Percentiles rank a stretch among this genome's conserved stretches.
These are phyloP conservation scores for Flammula alnicola DNA, from an alignment of 1,284 basidiomycete species.

Conservation along the genomic window DNA sequence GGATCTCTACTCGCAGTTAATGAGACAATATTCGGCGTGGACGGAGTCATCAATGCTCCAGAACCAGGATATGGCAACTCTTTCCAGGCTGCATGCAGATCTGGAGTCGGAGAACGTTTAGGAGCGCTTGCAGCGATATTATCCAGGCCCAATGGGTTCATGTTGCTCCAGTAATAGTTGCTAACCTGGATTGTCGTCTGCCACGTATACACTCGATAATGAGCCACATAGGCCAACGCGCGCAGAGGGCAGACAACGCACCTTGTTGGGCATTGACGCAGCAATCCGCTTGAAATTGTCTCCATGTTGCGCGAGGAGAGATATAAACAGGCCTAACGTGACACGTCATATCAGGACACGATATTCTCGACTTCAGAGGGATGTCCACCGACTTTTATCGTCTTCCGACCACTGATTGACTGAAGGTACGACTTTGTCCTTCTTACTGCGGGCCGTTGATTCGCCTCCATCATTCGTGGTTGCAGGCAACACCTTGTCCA, in stretches of 20 bases:
- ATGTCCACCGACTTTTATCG: conserved; percentile 56
- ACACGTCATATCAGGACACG: conserved; percentile 27
- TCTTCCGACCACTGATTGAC: conserved; percentile 56
- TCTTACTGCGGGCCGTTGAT: conserved; percentile 39
- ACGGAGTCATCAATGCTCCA: no score
- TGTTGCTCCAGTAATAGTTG: conserved; percentile 61
- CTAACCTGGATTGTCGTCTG: conserved; percentile 78
- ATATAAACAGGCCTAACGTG: conserved; percentile 58
- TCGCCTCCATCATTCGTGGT: conserved; percentile 27
- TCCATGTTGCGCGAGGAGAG: conserved; percentile 70
- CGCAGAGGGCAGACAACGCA: conserved; percentile 28
- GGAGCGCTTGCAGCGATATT: conserved; percentile 35
- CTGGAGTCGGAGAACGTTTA: conserved; percentile 36
- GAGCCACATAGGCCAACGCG: conserved; percentile 9
- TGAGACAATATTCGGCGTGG: conserved; percentile 4
- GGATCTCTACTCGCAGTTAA: conserved; percentile 3
- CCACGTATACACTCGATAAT: conserved; percentile 11
- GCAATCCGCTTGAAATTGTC: conserved; percentile 80
- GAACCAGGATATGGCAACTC: conserved; percentile 7
- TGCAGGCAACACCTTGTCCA: conserved; percentile 24
- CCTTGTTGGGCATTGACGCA: conserved; percentile 76
- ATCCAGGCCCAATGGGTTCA: conserved; percentile 41
- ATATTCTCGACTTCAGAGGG: conserved; percentile 18
- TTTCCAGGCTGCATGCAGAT: conserved; percentile 12
- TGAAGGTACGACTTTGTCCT: conserved; percentile 27